Base-by-base conservation (phyloP, 192 early-diverging fungal species). In the Backusella psychrophila region DNA sequence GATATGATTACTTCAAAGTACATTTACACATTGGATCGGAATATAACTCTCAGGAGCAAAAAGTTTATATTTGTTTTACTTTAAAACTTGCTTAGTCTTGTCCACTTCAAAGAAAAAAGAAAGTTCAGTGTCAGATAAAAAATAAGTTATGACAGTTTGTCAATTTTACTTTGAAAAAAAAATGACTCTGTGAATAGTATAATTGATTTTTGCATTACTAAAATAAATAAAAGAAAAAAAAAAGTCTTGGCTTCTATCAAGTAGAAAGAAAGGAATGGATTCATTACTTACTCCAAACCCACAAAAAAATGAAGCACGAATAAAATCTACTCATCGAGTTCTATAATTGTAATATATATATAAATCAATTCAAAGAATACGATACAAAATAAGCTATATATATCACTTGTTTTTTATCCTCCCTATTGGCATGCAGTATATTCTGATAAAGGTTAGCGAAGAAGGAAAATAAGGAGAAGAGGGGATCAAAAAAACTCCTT, bases 191-290 rank as follows among this genome's bases (percentile, higher is more conserved):
- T 63, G 23, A 29, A 63, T 26, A 63, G 46, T 29, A 29, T 63
- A 63, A 63, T 63, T 63, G 56, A 63, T 63, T 63, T 59, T 23
- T 63, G 21, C 56, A 63, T 49, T 59, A 21, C 53, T 63, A 23
- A 53, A n/a, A 21, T 59, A 59, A 21, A 11, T 59, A 26, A 63
- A 21, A n/a, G n/a, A n/a, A 23, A 21, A 53, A 21, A 7, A 23
- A 59, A 26, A 26, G 26, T 63, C 9, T 29, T 63, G 56, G 23
- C 19, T n/a, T 63, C 2, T 59, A 26, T 63, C 56, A 26, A 63
- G 53, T 2, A 56, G 6, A 56, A 23, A 56, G 2, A 23, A 56
- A 23, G 1, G n/a, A 23, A 11, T 7, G 2, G 1, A 56, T 23
- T 8, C 19, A 21, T 26, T 56, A 19, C 5, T 56, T 56, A 23